Evolutionary conservation across 2,329 filamentous ascomycete genomes (phyloP).

Genomic region (Microsporum ferrugineum): DNA sequence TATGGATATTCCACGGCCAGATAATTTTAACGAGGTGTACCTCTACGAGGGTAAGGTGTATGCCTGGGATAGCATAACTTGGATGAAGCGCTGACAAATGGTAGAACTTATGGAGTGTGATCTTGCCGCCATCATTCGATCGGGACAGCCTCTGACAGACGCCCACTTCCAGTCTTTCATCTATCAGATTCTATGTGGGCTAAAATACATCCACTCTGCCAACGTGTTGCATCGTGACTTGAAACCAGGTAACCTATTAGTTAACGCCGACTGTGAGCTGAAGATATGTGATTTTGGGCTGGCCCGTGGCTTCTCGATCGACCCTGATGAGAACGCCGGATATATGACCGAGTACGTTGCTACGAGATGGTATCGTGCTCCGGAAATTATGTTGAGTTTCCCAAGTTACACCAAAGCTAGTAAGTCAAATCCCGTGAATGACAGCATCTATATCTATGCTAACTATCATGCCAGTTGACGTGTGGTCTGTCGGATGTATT

Average conservation of each 20-base stretch:
- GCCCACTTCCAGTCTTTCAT: constrained; percentile 99
- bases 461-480: constrained; percentile 58
- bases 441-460: constrained; percentile 15
- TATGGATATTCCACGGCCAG: constrained; percentile 95
- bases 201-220: constrained; percentile 98
- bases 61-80: not conserved
- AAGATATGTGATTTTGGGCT: constrained; percentile 99
- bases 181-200: constrained; percentile 96
- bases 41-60: constrained; percentile 74
- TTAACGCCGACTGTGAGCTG: constrained; percentile 97
- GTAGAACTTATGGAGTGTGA: constrained; percentile 98
- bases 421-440: constrained; percentile 44
- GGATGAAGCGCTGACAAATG: constrained; percentile 15
- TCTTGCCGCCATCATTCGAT: constrained; percentile 92
- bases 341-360: constrained; percentile 99
- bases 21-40: constrained; percentile 98
- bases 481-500: constrained; percentile 98
- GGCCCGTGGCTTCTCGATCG: constrained; percentile 89
- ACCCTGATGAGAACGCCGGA: constrained; percentile 94
- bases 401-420: constrained; percentile 99
- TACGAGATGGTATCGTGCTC: constrained; percentile 95
- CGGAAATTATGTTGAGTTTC: constrained; percentile 99
- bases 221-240: constrained; percentile 94
- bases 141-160: constrained; percentile 91
- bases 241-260: constrained; percentile 91